These are phyloP conservation scores for Aspergillus funiculosus DNA, from an alignment of 495 filamentous ascomycete species.

Conservation along the genomic window DNA sequence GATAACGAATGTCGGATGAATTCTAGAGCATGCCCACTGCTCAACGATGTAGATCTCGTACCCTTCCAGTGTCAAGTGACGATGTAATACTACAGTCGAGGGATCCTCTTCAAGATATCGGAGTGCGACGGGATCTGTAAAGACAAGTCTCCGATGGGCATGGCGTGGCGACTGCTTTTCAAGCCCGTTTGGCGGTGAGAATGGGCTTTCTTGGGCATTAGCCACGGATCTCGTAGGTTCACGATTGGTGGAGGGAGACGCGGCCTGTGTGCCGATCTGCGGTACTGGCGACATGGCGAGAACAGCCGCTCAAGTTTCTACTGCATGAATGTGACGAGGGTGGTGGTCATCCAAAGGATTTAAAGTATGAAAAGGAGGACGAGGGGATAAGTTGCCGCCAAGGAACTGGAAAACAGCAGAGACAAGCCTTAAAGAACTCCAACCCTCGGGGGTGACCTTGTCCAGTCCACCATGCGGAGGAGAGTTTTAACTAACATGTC, in stretches of 20 bases:
- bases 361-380: not conserved
- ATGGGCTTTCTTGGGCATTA: constrained; percentile 23
- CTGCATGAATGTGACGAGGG: constrained; percentile 6
- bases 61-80: constrained; percentile 61
- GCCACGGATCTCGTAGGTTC: constrained; percentile 24
- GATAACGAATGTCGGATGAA: constrained; percentile 86
- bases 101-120: constrained; percentile 87
- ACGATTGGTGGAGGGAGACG: constrained; percentile 16
- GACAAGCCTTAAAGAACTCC: constrained; percentile 21
- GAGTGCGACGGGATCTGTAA: constrained; percentile 70
- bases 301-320: constrained; percentile 3
- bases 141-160: constrained; percentile 53
- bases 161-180: constrained; percentile 20
- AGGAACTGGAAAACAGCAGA: constrained; percentile 1
- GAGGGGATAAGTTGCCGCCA: not conserved
- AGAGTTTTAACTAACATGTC: constrained; percentile 25
- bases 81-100: constrained; percentile 66
- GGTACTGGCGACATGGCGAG: constrained; percentile 19
- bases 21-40: constrained; percentile 93
- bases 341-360: constrained; percentile 13
- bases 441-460: constrained; percentile 27
- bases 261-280: constrained; percentile 22
- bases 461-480: constrained; percentile 19
- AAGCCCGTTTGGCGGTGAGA: constrained; percentile 16
- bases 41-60: constrained; percentile 95